Evolutionary conservation across 208 protist species (phyloP).

Genomic region (Acanthamoeba divionensis): DNA sequence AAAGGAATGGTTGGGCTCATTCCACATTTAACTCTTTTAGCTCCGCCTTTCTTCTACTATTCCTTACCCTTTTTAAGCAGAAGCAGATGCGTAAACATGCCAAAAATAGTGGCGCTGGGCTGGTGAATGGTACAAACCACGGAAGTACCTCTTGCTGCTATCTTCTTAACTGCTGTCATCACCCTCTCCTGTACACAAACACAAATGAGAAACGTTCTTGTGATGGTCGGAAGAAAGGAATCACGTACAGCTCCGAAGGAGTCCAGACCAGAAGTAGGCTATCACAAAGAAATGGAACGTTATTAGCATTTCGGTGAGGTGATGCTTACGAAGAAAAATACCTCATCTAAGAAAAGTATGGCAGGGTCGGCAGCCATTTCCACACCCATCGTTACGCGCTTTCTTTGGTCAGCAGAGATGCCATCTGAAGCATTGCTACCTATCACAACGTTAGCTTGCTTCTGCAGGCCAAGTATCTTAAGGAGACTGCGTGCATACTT

Average conservation of each 20-base stretch:
- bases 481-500: neutral
- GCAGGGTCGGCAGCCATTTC: conserved; percentile 68
- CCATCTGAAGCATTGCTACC: conserved; percentile 17
- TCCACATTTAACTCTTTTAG: neutral
- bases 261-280: conserved; percentile 52
- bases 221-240: too few species aligned
- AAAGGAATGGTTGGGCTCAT: neutral
- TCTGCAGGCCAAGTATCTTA: neutral
- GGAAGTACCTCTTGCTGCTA: neutral
- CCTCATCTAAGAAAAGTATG: conserved; percentile 69
- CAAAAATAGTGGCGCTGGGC: neutral
- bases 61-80: conserved; percentile 32
- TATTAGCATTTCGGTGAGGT: neutral
- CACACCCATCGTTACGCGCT: conserved; percentile 67
- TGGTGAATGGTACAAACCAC: conserved; percentile 53
- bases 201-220: too few species aligned
- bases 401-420: conserved; percentile 54
- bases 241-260: conserved; percentile 10
- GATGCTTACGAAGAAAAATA: neutral
- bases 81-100: conserved; percentile 53
- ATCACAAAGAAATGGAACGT: neutral
- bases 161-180: conserved; percentile 34
- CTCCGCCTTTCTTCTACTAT: neutral
- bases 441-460: neutral
- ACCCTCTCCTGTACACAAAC: neutral